Conservation (phyloP, 2,329 filamentous ascomycete genomes). For the Fusarium hostae region DNA sequence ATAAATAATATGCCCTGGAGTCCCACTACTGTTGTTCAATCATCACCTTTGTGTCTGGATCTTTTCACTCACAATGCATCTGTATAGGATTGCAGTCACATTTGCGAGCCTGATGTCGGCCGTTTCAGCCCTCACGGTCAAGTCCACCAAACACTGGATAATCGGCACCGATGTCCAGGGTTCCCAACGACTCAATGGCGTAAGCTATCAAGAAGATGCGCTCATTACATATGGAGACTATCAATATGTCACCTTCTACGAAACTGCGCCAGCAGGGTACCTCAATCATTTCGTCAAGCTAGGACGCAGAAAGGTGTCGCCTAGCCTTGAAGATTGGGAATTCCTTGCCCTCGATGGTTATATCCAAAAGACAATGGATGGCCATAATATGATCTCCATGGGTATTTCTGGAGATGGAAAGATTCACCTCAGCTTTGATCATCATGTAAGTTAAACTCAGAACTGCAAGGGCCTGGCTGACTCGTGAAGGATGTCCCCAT, state of each 20-base stretch:
- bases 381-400: conserved; percentile 37
- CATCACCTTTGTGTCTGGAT: too few relatives aligned
- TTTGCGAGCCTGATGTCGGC: conserved; percentile 1
- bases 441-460: conserved; percentile 7
- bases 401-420: conserved; percentile 33
- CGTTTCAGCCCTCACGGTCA: conserved; percentile 8
- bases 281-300: conserved; percentile 23
- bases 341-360: conserved; percentile 27
- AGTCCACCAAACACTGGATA: conserved; percentile 25
- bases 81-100: not conserved
- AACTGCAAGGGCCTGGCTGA: accelerated
- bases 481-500: conserved; percentile 21
- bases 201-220: conserved; percentile 33
- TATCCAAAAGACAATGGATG: conserved; percentile 32
- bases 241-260: conserved; percentile 34
- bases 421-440: conserved; percentile 35
- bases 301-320: conserved; percentile 15
- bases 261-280: conserved; percentile 23
- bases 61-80: not conserved
- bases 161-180: conserved; percentile 31
- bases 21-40: accelerated
- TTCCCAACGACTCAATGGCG: conserved; percentile 29
- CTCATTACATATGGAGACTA: conserved; percentile 30
- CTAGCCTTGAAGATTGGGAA: conserved; percentile 9
- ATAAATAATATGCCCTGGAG: not conserved